Evolutionary conservation across 305 asterid species (phyloP), one percentile per base, ranked within the genome.

Genomic region (Solanum hybrid): DNA sequence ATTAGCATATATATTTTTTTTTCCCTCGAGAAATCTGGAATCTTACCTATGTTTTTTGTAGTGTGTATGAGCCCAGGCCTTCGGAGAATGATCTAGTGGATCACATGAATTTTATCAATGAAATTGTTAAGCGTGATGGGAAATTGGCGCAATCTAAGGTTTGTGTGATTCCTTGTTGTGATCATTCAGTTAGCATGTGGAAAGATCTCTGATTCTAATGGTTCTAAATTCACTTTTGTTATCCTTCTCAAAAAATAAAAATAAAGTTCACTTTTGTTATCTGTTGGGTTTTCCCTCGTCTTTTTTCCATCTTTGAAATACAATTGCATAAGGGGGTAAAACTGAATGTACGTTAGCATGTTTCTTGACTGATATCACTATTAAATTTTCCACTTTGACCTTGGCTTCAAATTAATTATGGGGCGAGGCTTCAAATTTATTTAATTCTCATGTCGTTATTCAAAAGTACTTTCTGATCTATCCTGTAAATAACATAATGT

Each of bases 131-230:
- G 94, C 89, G 93, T 91, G 96, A 96, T 81, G 92, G 88, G 64
- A 85, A 86, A 34, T 92, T 96, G 94, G 92, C 93, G 11, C 93
- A 93, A 89, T 96, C 99, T 34, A 92, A 95, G 98, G 99, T 97
- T 77, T 81, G 94, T 88, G 35, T 85, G 88, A 56, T 85, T 20
- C 46, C 88, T 85, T 32, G n/a, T 40, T 85, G 40, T 85, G 77
- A 56, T 56, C 69, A 46, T 69, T 16, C 38, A 82, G 20, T 78
- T 78, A 22, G 72, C 10, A 46, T 6, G 38, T 85, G 9, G 88
- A 32, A 31, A 51, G 73, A 84, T 84, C 75, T 85, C 42, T 20
- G 69, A 34, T 56, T 56, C 88, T 31, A 85, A 10, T 51, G 40
- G 1, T 85, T 85, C 12, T 22, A 85, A 31, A 56, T 85, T 91